Base-by-base conservation (phyloP, 2,329 filamentous ascomycete genomes). In the Aspergillus glaucus region DNA sequence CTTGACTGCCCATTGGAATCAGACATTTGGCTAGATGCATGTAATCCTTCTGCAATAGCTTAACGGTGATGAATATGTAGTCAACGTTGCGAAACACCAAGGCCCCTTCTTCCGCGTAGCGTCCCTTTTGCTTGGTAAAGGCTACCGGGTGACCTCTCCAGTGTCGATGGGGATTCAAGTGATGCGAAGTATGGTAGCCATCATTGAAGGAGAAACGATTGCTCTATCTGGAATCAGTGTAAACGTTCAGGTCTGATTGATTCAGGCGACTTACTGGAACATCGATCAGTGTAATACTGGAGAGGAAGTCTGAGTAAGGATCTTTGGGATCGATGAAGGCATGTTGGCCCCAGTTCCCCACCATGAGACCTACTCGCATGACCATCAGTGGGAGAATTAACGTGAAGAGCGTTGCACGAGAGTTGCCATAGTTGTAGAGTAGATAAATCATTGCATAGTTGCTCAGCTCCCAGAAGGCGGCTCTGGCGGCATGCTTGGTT, bases 181-280 rank as follows among this genome's bases (percentile, higher is more conserved):
- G 57, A 43, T 60, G 57, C 7, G 85, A 88, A 6, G 86, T 90
- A 68, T 90, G 86, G 66, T 89, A 90, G 55, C 87, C 87, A 59
- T 90, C 87, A 58, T 91, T 90, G 77, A 85, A 90, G 71, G 85
- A 91, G 67, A 85, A 85, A 32, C 87, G 84, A 66, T 91, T 91
- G 68, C 83, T 87, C 86, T 89, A 57, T 14, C 21, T 28, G 28
- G 37, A 37, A 21, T 41, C 44, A 12, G 22, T 17, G 17, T 6
- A 24, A 30, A 2, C 43, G 6, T 21, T 3, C 17, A 19, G 10
- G 10, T 21, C 19, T 30, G 12, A 14, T 5, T 17, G 19, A n/a
- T 37, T 5, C 6, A 8, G 17, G 6, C 21, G n/a, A 71, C 83
- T 71, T 76, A 89, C 86, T 6, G 84, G 76, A 6, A 91, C 86